Conservation (phyloP, 768 basidiomycete genomes). For the Termitomyces eurrhizus region DNA sequence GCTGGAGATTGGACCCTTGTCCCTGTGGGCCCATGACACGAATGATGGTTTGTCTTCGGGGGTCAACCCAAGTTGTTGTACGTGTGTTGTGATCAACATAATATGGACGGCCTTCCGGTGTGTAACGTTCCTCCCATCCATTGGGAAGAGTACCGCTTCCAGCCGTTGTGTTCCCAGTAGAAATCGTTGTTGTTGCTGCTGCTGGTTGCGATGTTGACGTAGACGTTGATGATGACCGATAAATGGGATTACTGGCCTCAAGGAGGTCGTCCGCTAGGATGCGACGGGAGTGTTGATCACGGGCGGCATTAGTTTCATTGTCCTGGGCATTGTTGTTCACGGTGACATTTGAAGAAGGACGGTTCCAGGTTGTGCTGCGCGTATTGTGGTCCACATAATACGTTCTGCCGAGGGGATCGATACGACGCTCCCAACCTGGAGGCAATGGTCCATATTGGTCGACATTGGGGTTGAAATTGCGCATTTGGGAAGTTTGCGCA, state of each 20-base stretch:
- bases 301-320: slow-evolving; percentile 78
- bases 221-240: slow-evolving; percentile 26
- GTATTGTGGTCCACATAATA: slow-evolving; percentile 99
- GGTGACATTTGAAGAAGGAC: slow-evolving; percentile 76
- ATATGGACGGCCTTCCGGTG: slow-evolving; percentile 96
- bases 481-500: slow-evolving; percentile 51
- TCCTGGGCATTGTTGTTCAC: slow-evolving; percentile 70
- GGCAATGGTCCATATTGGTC: slow-evolving; percentile 94
- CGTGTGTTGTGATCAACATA: slow-evolving; percentile 99
- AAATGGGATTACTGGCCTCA: slow-evolving; percentile 56
- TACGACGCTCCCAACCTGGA: slow-evolving; percentile 92
- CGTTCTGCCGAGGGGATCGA: slow-evolving; percentile 92
- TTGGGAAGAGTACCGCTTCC: slow-evolving; percentile 88
- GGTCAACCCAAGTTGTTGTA: slow-evolving; percentile 99
- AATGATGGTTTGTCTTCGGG: slow-evolving; percentile 92
- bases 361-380: slow-evolving; percentile 95
- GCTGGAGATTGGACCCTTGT: slow-evolving; percentile 82
- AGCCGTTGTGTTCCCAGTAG: slow-evolving; percentile 49
- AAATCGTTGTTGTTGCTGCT: slow-evolving; percentile 34
- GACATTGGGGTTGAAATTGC: slow-evolving; percentile 91
- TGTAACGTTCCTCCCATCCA: slow-evolving; percentile 99
- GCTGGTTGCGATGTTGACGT: slow-evolving; percentile 18
- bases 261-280: slow-evolving; percentile 83
- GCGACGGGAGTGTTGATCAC: slow-evolving; percentile 82
- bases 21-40: slow-evolving; percentile 96